A percentile compares a stretch with the other conserved stretches of the same genome.
Conservation (phyloP, 208 protist genomes). For the Leishmania aethiopica region DNA sequence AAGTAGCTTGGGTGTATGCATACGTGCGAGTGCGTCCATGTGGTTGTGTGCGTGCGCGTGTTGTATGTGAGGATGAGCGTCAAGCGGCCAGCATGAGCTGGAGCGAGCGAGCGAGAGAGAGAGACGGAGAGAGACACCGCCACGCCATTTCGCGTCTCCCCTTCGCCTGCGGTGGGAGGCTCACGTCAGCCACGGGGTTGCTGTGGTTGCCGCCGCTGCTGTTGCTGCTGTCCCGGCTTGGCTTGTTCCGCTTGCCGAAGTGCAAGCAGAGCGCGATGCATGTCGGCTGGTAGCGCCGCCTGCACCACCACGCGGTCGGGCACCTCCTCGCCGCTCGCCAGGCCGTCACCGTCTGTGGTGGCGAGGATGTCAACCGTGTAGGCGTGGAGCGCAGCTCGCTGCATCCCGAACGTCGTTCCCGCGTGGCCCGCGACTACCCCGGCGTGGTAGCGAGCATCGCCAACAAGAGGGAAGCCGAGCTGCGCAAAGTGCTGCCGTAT, state of each 20-base stretch:
- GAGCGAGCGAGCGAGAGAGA: neutral
- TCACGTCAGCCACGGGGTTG: neutral
- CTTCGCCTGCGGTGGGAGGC: neutral
- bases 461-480: slow-evolving; percentile 68
- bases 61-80: neutral
- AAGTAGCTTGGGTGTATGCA: neutral
- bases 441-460: slow-evolving; percentile 62
- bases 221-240: neutral
- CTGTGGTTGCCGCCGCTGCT: neutral
- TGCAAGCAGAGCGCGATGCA: slow-evolving; percentile 43
- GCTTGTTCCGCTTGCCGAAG: slow-evolving; percentile 28
- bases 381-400: slow-evolving; percentile 22
- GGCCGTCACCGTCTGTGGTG: neutral
- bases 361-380: slow-evolving; percentile 45
- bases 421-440: slow-evolving; percentile 9
- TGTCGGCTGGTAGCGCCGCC: slow-evolving; percentile 54
- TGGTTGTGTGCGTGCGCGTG: neutral
- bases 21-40: neutral
- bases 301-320: slow-evolving; percentile 45
- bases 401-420: slow-evolving; percentile 12
- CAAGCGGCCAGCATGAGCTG: neutral
- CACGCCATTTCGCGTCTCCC: neutral
- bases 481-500: slow-evolving; percentile 85
- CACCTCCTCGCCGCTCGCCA: slow-evolving; percentile 5
- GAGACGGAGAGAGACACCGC: neutral